Evolutionary conservation across 2,329 filamentous ascomycete species (phyloP).

Genomic region (Neopestalotiopsis sp.): DNA sequence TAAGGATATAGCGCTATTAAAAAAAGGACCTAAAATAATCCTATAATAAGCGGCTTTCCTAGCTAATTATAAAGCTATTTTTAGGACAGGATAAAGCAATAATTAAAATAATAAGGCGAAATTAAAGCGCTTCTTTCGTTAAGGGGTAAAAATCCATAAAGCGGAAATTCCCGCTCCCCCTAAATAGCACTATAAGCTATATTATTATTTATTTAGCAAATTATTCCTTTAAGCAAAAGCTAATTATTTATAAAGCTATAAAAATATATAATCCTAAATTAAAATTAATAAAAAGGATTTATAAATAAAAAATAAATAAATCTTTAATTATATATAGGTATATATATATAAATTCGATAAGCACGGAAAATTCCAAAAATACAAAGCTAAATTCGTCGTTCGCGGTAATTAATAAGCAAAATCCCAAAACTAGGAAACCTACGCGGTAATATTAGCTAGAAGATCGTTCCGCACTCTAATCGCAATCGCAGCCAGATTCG

Average conservation of each 20-base stretch:
- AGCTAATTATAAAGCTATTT: background rate
- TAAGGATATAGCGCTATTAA: too few species aligned
- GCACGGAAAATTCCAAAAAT: too few species aligned
- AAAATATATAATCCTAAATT: background rate
- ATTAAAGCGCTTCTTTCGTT: background rate
- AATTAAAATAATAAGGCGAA: background rate
- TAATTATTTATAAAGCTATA: background rate
- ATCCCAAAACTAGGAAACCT: too few species aligned
- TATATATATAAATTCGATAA: too few species aligned
- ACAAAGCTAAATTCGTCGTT: too few species aligned
- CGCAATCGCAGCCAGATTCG: too few species aligned
- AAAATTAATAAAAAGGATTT: background rate
- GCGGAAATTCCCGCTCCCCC: background rate
- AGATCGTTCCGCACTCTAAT: too few species aligned
- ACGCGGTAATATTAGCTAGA: too few species aligned
- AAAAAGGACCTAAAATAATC: background rate
- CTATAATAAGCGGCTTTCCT: background rate
- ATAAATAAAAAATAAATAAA: too few species aligned
- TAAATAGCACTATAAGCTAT: background rate
- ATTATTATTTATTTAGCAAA: background rate
- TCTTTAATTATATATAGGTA: too few species aligned
- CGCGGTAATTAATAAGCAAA: too few species aligned
- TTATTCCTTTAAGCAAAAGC: background rate
- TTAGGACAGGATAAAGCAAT: background rate
- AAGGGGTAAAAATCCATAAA: background rate